phyloP scores from a whole-genome alignment of 2,329 filamentous ascomycete genomes.

The Macrophomina pseudophaseolina region DNA sequence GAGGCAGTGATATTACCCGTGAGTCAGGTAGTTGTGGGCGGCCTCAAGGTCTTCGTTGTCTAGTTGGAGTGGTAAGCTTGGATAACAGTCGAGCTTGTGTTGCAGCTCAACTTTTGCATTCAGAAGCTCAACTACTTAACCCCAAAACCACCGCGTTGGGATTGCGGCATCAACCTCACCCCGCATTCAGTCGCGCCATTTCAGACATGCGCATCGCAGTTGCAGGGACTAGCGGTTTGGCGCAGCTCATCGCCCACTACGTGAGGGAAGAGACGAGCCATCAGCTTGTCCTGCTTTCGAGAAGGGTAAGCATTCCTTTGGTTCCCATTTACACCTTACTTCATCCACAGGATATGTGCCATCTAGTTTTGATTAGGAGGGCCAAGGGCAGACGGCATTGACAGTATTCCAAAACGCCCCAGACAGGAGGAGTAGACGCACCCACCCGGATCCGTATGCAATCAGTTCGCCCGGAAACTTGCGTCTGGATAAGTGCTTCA shows the following conservation, averaged over 20 bases:
- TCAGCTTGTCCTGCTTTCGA: constrained; percentile 72
- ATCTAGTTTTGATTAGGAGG: no score
- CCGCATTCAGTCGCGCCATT: constrained; percentile 18
- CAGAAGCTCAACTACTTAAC: constrained; percentile 16
- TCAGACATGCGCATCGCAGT: constrained; percentile 63
- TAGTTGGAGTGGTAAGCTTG: background rate
- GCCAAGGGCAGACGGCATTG: no score
- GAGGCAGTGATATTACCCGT: background rate
- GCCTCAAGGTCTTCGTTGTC: background rate
- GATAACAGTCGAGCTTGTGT: background rate
- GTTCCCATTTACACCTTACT: background rate
- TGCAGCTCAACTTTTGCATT: background rate
- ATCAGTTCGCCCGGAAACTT: no score
- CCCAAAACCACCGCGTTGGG: constrained; percentile 6
- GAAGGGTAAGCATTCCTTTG: constrained; percentile 55
- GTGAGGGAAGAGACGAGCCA: constrained; percentile 68
- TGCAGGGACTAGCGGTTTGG: constrained; percentile 65
- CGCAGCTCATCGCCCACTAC: constrained; percentile 62
- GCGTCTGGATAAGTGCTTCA: no score
- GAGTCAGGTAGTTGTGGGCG: constrained; percentile 6
- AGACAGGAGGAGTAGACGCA: no score
- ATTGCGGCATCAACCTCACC: background rate
- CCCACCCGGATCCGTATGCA: no score
- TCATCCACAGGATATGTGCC: background rate
- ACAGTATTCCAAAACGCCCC: no score